phyloP scores from a whole-genome alignment of 108 stramenopile species.

The Stephanodiscus minutulus region DNA sequence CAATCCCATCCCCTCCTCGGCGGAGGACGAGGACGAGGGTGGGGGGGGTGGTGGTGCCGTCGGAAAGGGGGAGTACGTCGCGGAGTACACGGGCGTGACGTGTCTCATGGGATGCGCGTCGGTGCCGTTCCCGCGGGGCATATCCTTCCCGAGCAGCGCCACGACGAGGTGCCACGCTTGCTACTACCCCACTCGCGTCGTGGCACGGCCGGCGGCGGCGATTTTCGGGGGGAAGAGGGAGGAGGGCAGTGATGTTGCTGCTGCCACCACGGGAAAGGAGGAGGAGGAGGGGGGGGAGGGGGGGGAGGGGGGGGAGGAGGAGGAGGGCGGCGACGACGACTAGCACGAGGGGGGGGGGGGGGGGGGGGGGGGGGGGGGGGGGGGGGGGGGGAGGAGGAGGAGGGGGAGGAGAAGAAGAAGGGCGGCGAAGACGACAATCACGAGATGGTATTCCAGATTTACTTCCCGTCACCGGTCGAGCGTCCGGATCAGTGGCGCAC shows the following conservation, averaged over 20 bases:
- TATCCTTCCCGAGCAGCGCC: slow-evolving; percentile 57
- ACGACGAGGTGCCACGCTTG: slow-evolving; percentile 71
- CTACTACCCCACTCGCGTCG: slow-evolving; percentile 32
- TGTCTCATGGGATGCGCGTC: slow-evolving; percentile 69
- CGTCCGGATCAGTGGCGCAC: slow-evolving; percentile 60
- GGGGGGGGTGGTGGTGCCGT: neutral
- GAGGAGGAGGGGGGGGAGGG: too few species aligned
- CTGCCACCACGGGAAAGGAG: too few species aligned
- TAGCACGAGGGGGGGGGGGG: neutral
- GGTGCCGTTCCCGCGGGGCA: slow-evolving; percentile 41
- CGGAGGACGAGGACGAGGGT: neutral
- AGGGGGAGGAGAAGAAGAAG: neutral
- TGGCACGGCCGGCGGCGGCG: neutral
- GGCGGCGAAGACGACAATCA: slow-evolving; percentile 13
- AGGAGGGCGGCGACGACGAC: neutral
- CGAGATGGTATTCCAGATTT: slow-evolving; percentile 71
- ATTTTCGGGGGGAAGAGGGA: too few species aligned
- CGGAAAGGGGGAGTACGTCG: too few species aligned
- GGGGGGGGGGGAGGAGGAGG: neutral
- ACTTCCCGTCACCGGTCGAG: slow-evolving; percentile 55
- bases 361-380: neutral
- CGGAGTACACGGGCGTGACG: slow-evolving; percentile 49
- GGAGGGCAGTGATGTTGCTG: too few species aligned
- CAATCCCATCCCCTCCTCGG: neutral
- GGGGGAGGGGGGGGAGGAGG: neutral